Base-by-base conservation (phyloP, 208 protist species). In the Tritrichomonas musculus region DNA sequence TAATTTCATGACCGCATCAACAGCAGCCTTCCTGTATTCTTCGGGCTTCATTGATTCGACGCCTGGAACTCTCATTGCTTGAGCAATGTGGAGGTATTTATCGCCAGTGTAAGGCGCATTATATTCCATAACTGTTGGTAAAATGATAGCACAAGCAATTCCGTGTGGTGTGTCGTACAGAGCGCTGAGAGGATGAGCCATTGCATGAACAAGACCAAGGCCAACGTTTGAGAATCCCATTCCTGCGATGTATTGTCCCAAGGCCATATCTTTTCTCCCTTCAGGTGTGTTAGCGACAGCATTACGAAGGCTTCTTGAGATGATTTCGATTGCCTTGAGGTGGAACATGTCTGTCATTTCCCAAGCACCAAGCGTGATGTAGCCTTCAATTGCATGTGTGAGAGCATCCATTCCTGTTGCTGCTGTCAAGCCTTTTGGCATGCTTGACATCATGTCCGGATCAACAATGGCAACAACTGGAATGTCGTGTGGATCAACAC, bases 141-240 rank as follows among this genome's bases (percentile, higher is more conserved):
- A 93, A 5, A 93, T 36, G 3, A 96, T 82, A 5, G 95, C 94
- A 53, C 95, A 95, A 41, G 94, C 93, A 22, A 80, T 33, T 30
- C 95, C 94, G 84, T 96, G 95, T 39, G 94, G 84, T 55, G 72
- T 84, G 72, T 95, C 20, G 77, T 60, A 88, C 2, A 22, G 27
- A 39, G 47, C 77, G 27, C 47, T 22, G 33, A 33, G 33, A 27
- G 94, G 95, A 64, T 96, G 95, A 22, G 95, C 94, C 30, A 95
- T 93, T 0, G 84, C 94, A 47, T 96, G 95, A n/a, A 53, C 80
- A 69, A 96, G 93, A 66, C 95, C 95, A 27, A 96, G 84, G 93
- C 95, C 95, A 30, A 94, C 93, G 44, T 96, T 96, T 13, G 94
- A 84, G 84, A 96, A 96, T 36, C 95, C 95, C 92, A 96, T 95